A percentile compares a stretch with the other conserved stretches of the same genome.
Evolutionary conservation across 2,329 filamentous ascomycete species (phyloP).

Genomic region (Talaromyces sp.): DNA sequence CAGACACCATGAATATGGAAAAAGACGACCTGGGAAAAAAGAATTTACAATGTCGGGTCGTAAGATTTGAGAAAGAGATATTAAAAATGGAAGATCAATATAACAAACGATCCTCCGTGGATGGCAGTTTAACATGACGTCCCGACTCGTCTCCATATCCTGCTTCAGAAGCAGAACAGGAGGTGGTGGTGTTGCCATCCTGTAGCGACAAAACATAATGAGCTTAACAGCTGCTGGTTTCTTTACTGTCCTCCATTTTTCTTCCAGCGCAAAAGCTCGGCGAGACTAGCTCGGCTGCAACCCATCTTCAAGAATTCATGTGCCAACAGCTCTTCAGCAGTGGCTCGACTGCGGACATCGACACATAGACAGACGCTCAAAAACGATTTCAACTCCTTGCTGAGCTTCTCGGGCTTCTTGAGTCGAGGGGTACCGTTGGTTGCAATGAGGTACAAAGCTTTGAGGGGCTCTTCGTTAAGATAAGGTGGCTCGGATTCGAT

Average conservation of each 20-base stretch:
- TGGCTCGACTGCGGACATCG: constrained; percentile 91
- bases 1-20: constrained; percentile 6
- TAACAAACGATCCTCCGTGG: constrained; percentile 8
- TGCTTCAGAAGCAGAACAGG: background rate
- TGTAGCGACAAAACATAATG: background rate
- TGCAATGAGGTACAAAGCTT: constrained; percentile 94
- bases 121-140: background rate
- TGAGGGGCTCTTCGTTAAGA: constrained; percentile 94
- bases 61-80: constrained; percentile 8
- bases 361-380: constrained; percentile 94
- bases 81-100: background rate
- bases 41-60: constrained; percentile 11
- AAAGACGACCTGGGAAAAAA: background rate
- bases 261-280: constrained; percentile 76
- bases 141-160: constrained; percentile 8
- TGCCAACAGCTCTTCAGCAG: constrained; percentile 80
- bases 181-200: background rate
- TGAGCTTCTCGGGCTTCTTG: constrained; percentile 97
- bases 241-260: constrained; percentile 43
- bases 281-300: constrained; percentile 76
- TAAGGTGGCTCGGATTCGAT: constrained; percentile 98
- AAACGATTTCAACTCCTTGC: constrained; percentile 97
- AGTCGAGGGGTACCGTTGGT: constrained; percentile 95
- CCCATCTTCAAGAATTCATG: constrained; percentile 95
- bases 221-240: background rate